Evolutionary conservation across 768 basidiomycete species (phyloP), one percentile per base, ranked within the genome.

Genomic region (Trametes maxima): DNA sequence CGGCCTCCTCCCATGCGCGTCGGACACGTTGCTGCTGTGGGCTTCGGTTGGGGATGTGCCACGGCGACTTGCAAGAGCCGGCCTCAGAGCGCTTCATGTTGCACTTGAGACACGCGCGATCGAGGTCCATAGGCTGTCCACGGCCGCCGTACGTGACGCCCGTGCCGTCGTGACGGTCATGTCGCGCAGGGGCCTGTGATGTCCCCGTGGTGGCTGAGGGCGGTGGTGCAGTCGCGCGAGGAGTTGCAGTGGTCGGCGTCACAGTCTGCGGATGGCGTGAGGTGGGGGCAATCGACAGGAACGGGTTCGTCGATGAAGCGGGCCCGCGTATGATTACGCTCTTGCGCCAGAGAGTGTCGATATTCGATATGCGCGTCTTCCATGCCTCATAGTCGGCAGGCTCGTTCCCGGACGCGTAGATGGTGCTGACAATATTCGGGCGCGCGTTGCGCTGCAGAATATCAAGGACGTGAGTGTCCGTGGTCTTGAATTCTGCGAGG

Each of bases 111-210:
- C 59, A 49, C 4, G 55, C 45, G 8, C 44, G 43, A 40, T 62
- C 60, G 0, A 68, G 13, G 21, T 68, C 67, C 65, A 67, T 68
- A 12, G 60, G 63, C 39, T 67, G 59, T 12, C 67, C 67, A 7
- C 55, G 60, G 3, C 67, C 66, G 2, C 48, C 22, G 8, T 49
- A 67, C 2, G 58, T 62, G 8, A 53, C 37, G 4, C 66, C 60
- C 8, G 52, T 62, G 1, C 21, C 16, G 39, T 62, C 51, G 2
- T 10, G 17, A 1, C 44, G 44, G 11, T 16, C 56, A 16, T 19
- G 22, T 14, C 49, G 35, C 21, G 22, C 10, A 6, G 14, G 47
- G 2, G 40, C 10, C 13, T 35, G 25, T 3, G 35, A 5, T 1
- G 35, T 1, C 6, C 25, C 16, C 25, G 24, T 4, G 5, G 16